phyloP scores from a whole-genome alignment of 164 flowering plant genomes.

The Umbilicus rupestris region DNA sequence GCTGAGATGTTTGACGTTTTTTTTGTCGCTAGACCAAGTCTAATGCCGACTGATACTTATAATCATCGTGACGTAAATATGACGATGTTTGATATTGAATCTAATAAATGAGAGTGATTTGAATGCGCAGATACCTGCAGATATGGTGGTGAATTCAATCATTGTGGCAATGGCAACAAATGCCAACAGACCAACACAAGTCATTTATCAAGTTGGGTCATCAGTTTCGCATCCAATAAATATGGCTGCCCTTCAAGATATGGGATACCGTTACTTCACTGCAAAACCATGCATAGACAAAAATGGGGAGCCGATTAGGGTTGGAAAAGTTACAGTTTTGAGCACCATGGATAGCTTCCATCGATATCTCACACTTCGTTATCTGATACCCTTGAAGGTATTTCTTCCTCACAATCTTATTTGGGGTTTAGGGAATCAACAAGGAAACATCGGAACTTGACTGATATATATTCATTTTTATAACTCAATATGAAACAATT shows the following conservation, averaged over 20 bases:
- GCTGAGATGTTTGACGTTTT: too few species aligned
- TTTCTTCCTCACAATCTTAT: too few species aligned
- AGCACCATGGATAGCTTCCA: constrained; percentile 25
- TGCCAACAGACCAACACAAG: constrained; percentile 21
- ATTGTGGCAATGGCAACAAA: constrained; percentile 17
- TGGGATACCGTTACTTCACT: constrained; percentile 31
- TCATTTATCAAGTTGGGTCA: constrained; percentile 59
- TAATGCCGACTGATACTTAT: too few species aligned
- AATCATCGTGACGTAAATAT: too few species aligned
- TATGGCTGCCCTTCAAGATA: constrained; percentile 17
- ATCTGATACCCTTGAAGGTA: constrained; percentile 54
- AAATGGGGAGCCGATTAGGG: constrained; percentile 29
- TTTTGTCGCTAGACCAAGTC: too few species aligned
- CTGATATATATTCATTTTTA: too few species aligned
- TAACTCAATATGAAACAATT: too few species aligned
- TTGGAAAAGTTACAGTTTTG: constrained; percentile 20
- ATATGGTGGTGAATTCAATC: constrained; percentile 10
- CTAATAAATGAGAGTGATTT: neutral
- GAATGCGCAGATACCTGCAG: constrained; percentile 9
- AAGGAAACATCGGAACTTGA: too few species aligned
- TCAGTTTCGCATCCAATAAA: constrained; percentile 42
- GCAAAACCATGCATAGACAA: constrained; percentile 26
- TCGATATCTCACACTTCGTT: constrained; percentile 27
- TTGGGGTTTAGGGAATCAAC: neutral
- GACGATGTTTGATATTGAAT: too few species aligned